These are phyloP conservation scores for Nicotiana sylvestris DNA, from an alignment of 257 asterid genomes.

Conservation along the genomic window DNA sequence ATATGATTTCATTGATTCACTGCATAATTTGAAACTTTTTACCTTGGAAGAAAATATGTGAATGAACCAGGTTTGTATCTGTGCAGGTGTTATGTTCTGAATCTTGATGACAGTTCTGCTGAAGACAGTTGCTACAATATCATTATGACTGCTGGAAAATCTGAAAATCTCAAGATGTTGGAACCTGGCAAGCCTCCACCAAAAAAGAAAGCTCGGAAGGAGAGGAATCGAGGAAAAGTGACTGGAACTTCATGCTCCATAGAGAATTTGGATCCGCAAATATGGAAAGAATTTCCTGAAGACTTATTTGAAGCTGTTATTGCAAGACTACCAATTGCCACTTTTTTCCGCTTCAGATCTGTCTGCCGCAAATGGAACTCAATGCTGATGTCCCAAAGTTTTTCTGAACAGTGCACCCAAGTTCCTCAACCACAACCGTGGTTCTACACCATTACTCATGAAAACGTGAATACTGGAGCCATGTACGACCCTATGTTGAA, in stretches of 20 bases:
- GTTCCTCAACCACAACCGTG: slow-evolving; percentile 60
- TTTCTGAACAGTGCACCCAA: slow-evolving; percentile 63
- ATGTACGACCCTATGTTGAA: slow-evolving; percentile 69
- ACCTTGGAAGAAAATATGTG: slow-evolving; percentile 12
- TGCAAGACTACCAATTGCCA: slow-evolving; percentile 77
- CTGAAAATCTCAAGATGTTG: slow-evolving; percentile 75
- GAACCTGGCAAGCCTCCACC: slow-evolving; percentile 88
- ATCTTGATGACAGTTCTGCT: slow-evolving; percentile 46
- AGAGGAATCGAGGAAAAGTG: slow-evolving; percentile 47
- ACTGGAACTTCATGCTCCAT: slow-evolving; percentile 30
- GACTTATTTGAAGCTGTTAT: slow-evolving; percentile 87
- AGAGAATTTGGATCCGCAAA: slow-evolving; percentile 55
- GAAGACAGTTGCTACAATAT: slow-evolving; percentile 54
- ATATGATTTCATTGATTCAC: neutral
- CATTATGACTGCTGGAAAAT: slow-evolving; percentile 71
- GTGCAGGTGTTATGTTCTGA: slow-evolving; percentile 61
- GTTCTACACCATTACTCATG: slow-evolving; percentile 90
- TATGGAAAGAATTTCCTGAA: slow-evolving; percentile 95
- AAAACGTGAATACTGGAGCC: slow-evolving; percentile 69
- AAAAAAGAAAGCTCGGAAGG: slow-evolving; percentile 63
- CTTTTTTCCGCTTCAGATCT: slow-evolving; percentile 72
- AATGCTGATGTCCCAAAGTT: slow-evolving; percentile 68
- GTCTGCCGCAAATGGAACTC: slow-evolving; percentile 88
- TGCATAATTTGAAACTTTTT: neutral
- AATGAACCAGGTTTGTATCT: slow-evolving; percentile 18